phyloP scores from a whole-genome alignment of 2,329 filamentous ascomycete species.

The Diaporthe humulicola region DNA sequence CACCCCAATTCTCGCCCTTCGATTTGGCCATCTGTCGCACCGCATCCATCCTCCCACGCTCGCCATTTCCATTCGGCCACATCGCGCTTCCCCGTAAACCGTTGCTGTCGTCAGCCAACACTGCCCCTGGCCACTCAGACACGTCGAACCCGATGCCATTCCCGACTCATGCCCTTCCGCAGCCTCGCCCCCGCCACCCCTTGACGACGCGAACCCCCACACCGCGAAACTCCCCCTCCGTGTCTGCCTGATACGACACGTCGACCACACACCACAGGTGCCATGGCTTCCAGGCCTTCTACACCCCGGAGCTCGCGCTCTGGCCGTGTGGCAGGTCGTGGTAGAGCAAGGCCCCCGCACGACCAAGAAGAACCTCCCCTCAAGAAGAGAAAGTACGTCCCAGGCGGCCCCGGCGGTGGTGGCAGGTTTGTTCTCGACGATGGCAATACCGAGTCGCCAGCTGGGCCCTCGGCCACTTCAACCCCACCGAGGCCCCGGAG shows the following conservation, averaged over 20 bases:
- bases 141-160: slow-evolving; percentile 38
- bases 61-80: slow-evolving; percentile 8
- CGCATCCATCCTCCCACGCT: slow-evolving; percentile 27
- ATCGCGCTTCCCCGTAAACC: slow-evolving; percentile 22
- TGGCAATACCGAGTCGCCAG: slow-evolving; percentile 72
- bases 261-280: neutral
- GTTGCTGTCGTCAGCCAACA: neutral
- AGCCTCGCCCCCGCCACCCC: slow-evolving; percentile 37
- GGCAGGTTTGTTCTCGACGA: slow-evolving; percentile 82
- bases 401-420: slow-evolving; percentile 87
- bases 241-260: slow-evolving; percentile 20
- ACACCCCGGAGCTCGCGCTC: slow-evolving; percentile 40
- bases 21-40: slow-evolving; percentile 39
- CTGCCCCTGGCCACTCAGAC: slow-evolving; percentile 16
- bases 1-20: slow-evolving; percentile 35
- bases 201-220: slow-evolving; percentile 38
- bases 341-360: slow-evolving; percentile 49
- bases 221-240: slow-evolving; percentile 4
- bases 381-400: slow-evolving; percentile 83
- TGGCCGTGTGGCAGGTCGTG: slow-evolving; percentile 57
- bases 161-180: slow-evolving; percentile 27
- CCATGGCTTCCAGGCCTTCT: slow-evolving; percentile 38
- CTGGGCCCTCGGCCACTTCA: slow-evolving; percentile 62
- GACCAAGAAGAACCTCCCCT: slow-evolving; percentile 68
- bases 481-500: slow-evolving; percentile 65